Percentiles rank a stretch among this genome's conserved stretches.
phyloP scores from a whole-genome alignment of 176 grass and related monocot species.

The Thalia dealbata region DNA sequence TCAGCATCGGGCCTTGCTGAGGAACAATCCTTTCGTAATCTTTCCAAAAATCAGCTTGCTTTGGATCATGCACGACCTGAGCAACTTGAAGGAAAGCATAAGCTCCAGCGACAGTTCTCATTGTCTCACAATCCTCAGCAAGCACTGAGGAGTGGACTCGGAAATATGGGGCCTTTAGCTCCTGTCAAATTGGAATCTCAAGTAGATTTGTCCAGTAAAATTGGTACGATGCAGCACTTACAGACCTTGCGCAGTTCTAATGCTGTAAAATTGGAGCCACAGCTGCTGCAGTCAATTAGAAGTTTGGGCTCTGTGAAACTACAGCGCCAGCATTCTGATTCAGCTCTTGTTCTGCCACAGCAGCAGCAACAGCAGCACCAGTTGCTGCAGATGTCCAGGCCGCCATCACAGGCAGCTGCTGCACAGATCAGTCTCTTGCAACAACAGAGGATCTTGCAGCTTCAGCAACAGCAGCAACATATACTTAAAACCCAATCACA shows the following conservation, averaged over 20 bases:
- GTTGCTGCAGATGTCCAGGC: conserved; percentile 59
- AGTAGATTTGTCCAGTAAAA: conserved; percentile 39
- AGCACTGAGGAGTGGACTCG: conserved; percentile 41
- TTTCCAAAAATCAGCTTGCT: conserved; percentile 36
- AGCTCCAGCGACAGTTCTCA: conserved; percentile 36
- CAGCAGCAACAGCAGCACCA: conserved; percentile 20
- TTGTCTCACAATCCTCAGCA: conserved; percentile 47
- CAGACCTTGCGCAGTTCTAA: conserved; percentile 28
- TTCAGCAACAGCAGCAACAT: conserved; percentile 34
- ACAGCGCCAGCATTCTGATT: conserved; percentile 46
- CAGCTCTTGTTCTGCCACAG: conserved; percentile 42
- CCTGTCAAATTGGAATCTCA: conserved; percentile 70
- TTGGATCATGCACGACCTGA: conserved; percentile 29
- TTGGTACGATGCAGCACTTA: conserved; percentile 15
- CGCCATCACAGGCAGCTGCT: conserved; percentile 61
- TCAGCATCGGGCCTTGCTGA: conserved; percentile 21
- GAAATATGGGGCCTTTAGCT: conserved; percentile 38
- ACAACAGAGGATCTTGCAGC: conserved; percentile 43
- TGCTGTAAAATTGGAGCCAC: conserved; percentile 54
- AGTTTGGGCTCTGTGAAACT: conserved; percentile 65
- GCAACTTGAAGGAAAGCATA: conserved; percentile 27
- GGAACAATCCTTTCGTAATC: conserved; percentile 33
- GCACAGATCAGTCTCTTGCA: conserved; percentile 56
- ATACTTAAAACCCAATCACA: conserved; percentile 5
- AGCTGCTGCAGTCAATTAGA: conserved; percentile 60